Evolutionary conservation across 768 basidiomycete species (phyloP).

Genomic region (Suillus variegatus): DNA sequence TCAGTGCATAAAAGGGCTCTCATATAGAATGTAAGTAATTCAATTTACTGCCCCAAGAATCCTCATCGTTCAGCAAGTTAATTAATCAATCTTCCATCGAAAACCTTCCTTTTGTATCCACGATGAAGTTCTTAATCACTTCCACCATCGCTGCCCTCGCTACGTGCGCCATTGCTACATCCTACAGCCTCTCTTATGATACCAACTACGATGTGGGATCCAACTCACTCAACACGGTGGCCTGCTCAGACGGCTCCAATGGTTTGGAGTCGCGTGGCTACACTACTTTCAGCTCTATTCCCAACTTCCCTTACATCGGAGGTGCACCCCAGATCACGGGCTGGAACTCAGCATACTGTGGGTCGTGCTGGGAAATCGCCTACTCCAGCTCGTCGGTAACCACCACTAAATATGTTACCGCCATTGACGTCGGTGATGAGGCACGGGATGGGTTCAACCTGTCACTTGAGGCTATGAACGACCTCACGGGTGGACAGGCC

Average conservation of each 20-base stretch:
- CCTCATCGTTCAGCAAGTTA: not conserved
- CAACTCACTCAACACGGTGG: constrained; percentile 42
- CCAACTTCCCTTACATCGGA: constrained; percentile 61
- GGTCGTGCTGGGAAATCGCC: constrained; percentile 60
- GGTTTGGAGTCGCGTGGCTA: constrained; percentile 49
- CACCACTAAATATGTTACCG: constrained; percentile 48
- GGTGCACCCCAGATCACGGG: constrained; percentile 51
- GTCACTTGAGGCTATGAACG: constrained; percentile 37
- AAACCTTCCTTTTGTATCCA: not conserved
- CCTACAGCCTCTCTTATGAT: constrained; percentile 43
- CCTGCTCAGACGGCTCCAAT: constrained; percentile 54
- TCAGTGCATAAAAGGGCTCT: not conserved
- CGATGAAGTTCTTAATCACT: constrained; percentile 1
- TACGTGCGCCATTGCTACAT: constrained; percentile 4
- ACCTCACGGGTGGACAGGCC: constrained; percentile 33
- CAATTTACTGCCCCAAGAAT: not conserved
- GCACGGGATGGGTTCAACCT: constrained; percentile 34
- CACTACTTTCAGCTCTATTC: constrained; percentile 51
- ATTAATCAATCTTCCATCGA: no score
- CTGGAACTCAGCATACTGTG: constrained; percentile 55
- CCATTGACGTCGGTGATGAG: constrained; percentile 48
- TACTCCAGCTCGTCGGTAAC: constrained; percentile 37
- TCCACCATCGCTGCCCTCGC: constrained; percentile 11
- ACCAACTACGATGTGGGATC: constrained; percentile 46
- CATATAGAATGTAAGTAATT: not conserved